Evolutionary conservation across 2,329 filamentous ascomycete species (phyloP), one percentile per base, ranked within the genome.

Genomic region (Diplodia sapinea): DNA sequence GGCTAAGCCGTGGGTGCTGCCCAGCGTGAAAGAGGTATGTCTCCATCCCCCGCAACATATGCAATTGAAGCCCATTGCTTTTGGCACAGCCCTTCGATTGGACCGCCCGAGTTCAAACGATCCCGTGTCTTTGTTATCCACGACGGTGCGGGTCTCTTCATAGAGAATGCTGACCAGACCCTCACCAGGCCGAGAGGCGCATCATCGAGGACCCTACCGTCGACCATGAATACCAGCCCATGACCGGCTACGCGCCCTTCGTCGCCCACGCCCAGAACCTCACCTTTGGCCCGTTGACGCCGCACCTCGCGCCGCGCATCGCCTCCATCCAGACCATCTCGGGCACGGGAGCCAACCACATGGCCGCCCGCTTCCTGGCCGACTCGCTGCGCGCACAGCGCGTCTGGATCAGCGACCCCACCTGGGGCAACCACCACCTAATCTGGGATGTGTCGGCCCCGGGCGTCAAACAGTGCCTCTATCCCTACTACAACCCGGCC

Each of bases 1-100:
- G 2, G 78, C 73, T 7, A 70, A 72, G 63, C 75, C 79, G 11
- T 82, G 79, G 79, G 73, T 77, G 11, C 67, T 82, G 59, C 77
- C 78, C 23, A 73, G 73, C 29, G 79, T 81, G 15, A 71, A 71
- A 36, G 36, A 62, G 65, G 65, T 67, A 62, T 7, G 66, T 36
- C 61, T 47, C 31, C 15, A 54, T 38, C 13, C n/a, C 33, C 40
- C 26, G 15, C 9, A 40, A 23, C 11, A 38, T 26, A 15, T 40
- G 33, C 55, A 38, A 43, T 57, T 57, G 55, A n/a, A 47, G 40
- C 40, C 40, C 7, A 43, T 17, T n/a, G 26, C 26, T 54, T 8
- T 54, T 12, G 13, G 26, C 26, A 2, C 6, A 6, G 4, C 4
- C 12, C 2, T n/a, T 31, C 26, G 3, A 47, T n/a, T 59, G 64